Conservation (phyloP, 345 rosid genomes). For the Camelina neglecta region DNA sequence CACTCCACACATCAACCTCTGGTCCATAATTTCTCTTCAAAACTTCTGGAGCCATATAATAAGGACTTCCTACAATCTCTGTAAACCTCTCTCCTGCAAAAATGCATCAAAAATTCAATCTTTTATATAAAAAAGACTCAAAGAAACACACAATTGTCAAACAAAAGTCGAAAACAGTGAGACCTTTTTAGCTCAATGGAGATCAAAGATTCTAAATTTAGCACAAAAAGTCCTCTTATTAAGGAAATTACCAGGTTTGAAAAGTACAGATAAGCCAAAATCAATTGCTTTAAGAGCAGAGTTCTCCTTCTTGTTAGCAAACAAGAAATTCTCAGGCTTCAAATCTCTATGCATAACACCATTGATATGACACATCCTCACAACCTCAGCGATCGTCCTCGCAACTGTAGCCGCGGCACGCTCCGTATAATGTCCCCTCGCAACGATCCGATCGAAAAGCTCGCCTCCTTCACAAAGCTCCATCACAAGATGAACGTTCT, state of each 20-base stretch:
- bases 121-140: background rate
- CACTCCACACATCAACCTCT: slow-evolving; percentile 95
- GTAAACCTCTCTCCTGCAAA: slow-evolving; percentile 72
- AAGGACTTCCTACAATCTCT: slow-evolving; percentile 96
- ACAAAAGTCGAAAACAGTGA: background rate
- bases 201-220: slow-evolving; percentile 28
- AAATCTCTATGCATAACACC: slow-evolving; percentile 98
- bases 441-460: slow-evolving; percentile 93
- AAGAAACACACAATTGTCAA: background rate
- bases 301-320: slow-evolving; percentile 90
- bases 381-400: slow-evolving; percentile 86
- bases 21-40: slow-evolving; percentile 89
- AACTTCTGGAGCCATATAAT: slow-evolving; percentile 96
- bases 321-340: slow-evolving; percentile 96
- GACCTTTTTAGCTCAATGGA: background rate
- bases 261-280: slow-evolving; percentile 91
- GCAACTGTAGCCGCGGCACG: slow-evolving; percentile 88
- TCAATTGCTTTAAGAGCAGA: slow-evolving; percentile 90
- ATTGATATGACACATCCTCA: slow-evolving; percentile 84
- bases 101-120: background rate
- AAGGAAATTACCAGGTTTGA: slow-evolving; percentile 72
- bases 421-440: slow-evolving; percentile 93
- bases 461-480: slow-evolving; percentile 98
- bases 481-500: slow-evolving; percentile 95
- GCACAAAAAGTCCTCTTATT: background rate